These are phyloP conservation scores for Globisporangium megalacanthum DNA, from an alignment of 352 stramenopile species.

Conservation along the genomic window DNA sequence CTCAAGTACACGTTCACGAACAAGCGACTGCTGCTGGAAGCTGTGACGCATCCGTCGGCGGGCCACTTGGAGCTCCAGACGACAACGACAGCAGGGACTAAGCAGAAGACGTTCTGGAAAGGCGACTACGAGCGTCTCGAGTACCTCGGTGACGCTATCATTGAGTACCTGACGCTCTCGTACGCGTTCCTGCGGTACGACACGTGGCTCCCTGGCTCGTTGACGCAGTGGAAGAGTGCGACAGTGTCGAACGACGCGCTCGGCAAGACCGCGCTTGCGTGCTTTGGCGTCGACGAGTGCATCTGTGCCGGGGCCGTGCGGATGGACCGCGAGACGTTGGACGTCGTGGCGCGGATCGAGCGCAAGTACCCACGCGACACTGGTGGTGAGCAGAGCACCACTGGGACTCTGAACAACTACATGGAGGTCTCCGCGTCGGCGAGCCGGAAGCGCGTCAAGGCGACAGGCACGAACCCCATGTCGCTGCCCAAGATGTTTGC, in stretches of 20 bases:
- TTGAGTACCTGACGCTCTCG: conserved; percentile 86
- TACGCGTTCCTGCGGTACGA: conserved; percentile 72
- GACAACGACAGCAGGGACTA: conserved; percentile 20
- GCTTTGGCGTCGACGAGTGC: conserved; percentile 79
- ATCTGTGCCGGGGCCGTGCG: conserved; percentile 58
- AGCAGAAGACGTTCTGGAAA: conserved; percentile 51
- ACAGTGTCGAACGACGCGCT: conserved; percentile 84
- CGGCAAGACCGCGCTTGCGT: conserved; percentile 73
- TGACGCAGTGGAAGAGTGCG: conserved; percentile 81
- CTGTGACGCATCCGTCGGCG: conserved; percentile 72
- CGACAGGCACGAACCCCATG: conserved; percentile 27
- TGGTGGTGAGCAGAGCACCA: not conserved
- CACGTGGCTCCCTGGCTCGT: conserved; percentile 68
- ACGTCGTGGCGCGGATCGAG: conserved; percentile 37
- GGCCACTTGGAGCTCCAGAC: conserved; percentile 50
- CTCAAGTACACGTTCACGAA: conserved; percentile 82
- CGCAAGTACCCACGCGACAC: conserved; percentile 32
- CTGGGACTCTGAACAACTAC: not conserved
- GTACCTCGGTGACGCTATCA: conserved; percentile 85
- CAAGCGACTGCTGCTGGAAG: conserved; percentile 71
- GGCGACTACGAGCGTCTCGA: conserved; percentile 88
- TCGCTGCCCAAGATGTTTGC: conserved; percentile 81
- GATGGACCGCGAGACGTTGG: conserved; percentile 64
- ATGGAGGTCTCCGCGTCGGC: conserved; percentile 5
- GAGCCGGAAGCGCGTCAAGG: conserved; percentile 9